Evolutionary conservation across 2,329 filamentous ascomycete genomes (phyloP).

Genomic region (Monilinia laxa): DNA sequence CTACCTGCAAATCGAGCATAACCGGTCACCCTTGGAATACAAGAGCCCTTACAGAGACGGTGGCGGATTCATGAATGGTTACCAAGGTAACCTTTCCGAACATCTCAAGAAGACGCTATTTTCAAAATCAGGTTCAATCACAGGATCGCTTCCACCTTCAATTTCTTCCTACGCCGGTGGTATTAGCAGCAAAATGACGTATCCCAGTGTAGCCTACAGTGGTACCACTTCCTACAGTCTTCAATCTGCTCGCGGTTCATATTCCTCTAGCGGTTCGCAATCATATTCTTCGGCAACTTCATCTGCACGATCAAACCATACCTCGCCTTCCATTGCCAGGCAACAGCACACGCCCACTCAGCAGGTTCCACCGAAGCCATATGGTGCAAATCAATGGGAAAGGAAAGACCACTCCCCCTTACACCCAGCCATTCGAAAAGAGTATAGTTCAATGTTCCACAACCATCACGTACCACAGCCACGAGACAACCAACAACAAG

Average conservation of each 20-base stretch:
- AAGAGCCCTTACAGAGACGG: slow-evolving; percentile 57
- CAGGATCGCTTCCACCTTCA: slow-evolving; percentile 12
- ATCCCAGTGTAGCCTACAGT: neutral
- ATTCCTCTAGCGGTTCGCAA: slow-evolving; percentile 16
- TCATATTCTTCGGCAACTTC: slow-evolving; percentile 20
- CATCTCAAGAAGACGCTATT: slow-evolving; percentile 38
- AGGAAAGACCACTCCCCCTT: slow-evolving; percentile 35
- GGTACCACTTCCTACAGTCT: slow-evolving; percentile 4
- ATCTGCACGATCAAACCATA: slow-evolving; percentile 7
- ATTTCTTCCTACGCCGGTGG: slow-evolving; percentile 22
- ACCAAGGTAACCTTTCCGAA: slow-evolving; percentile 48
- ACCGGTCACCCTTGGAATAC: slow-evolving; percentile 57
- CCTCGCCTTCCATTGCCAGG: slow-evolving; percentile 22
- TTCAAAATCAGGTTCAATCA: slow-evolving; percentile 28
- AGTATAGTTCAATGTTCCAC: slow-evolving; percentile 36
- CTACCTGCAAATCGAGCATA: slow-evolving; percentile 61
- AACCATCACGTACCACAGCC: slow-evolving; percentile 25
- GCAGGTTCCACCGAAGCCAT: slow-evolving; percentile 20
- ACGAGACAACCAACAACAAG: slow-evolving; percentile 11
- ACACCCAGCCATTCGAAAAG: slow-evolving; percentile 44
- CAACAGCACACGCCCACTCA: slow-evolving; percentile 26
- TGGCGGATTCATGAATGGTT: slow-evolving; percentile 61
- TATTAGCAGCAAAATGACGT: neutral
- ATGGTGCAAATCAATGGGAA: slow-evolving; percentile 29
- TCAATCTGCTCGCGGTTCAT: slow-evolving; percentile 1